Evolutionary conservation across 495 filamentous ascomycete genomes (phyloP), one percentile per base, ranked within the genome.

Genomic region (Neurospora sp.): DNA sequence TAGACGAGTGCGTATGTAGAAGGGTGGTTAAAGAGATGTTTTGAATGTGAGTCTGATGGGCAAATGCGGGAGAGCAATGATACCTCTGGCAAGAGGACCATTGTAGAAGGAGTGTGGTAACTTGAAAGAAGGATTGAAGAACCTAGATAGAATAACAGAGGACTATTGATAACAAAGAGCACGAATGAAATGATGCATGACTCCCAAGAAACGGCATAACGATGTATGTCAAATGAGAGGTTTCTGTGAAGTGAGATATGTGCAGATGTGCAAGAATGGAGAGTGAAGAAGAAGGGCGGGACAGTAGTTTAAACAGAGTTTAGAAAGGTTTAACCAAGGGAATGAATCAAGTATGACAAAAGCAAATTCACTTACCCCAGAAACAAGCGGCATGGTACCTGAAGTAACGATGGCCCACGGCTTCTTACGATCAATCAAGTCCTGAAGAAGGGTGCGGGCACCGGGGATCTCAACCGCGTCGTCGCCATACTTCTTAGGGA

Each of bases 341-440:
- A 59, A 24, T 31, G 24, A 31, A 28, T 31, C 5, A 3, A 8
- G 2, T 1, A 17, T 62, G 17, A 62, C 54, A 62, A 37, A 37
- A 69, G 13, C 8, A 31, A 66, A 62, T 5, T 28, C 11, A 72
- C 77, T 17, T 74, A 79, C 78, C 69, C 94, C 95, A 24, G 87
- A 87, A 5, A 97, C 89, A 17, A 99, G 87, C 5, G 93, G 91
- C 54, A 86, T 84, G 0, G 93, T 94, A 36, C 96, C 96, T 3
- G 92, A 94, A 6, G 96, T 99, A 10, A 98, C 95, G 73, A 99
- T 95, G 34, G 92, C 92, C 96, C 96, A 99, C 66, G 89, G 89
- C 0, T 88, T 90, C 66, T 84, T 80, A 39, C 82, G 76, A 0
- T 73, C 71, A 39, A 84, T 85, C 31, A 89, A 77, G 10, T 78